Evolutionary conservation across 805 yeast species (phyloP).

Genomic region (Kodamaea lidongshanica): DNA sequence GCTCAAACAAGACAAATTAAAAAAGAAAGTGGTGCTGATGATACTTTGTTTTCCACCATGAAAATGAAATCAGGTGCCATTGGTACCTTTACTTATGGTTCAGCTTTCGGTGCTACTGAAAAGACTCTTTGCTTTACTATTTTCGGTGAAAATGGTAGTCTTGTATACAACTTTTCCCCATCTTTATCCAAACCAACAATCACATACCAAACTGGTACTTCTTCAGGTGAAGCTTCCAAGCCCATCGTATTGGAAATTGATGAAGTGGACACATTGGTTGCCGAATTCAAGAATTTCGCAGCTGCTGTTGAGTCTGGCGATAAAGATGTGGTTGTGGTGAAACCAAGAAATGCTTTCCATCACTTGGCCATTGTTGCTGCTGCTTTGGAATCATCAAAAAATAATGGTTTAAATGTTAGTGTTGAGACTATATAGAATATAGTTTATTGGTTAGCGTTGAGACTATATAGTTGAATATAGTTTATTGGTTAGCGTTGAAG

Average conservation of each 20-base stretch:
- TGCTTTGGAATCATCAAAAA: slow-evolving; percentile 60
- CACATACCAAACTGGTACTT: slow-evolving; percentile 24
- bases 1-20: slow-evolving; percentile 77
- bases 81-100: slow-evolving; percentile 84
- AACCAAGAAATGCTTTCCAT: slow-evolving; percentile 83
- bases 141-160: slow-evolving; percentile 74
- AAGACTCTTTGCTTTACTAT: slow-evolving; percentile 63
- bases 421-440: slow-evolving; percentile 35
- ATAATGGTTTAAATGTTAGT: slow-evolving; percentile 45
- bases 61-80: slow-evolving; percentile 55
- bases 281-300: slow-evolving; percentile 46
- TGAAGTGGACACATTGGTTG: slow-evolving; percentile 38
- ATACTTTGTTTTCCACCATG: slow-evolving; percentile 66
- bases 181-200: slow-evolving; percentile 31
- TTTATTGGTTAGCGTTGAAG: no score
- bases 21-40: slow-evolving; percentile 74
- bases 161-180: slow-evolving; percentile 63
- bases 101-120: slow-evolving; percentile 78
- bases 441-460: no score
- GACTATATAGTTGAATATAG: no score
- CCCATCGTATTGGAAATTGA: slow-evolving; percentile 35
- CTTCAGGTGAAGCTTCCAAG: slow-evolving; percentile 46
- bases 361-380: slow-evolving; percentile 90
- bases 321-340: slow-evolving; percentile 47
- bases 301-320: slow-evolving; percentile 58